Base-by-base conservation (phyloP, 1,139 yeast genomes). In the Yamadazyma diospyri region DNA sequence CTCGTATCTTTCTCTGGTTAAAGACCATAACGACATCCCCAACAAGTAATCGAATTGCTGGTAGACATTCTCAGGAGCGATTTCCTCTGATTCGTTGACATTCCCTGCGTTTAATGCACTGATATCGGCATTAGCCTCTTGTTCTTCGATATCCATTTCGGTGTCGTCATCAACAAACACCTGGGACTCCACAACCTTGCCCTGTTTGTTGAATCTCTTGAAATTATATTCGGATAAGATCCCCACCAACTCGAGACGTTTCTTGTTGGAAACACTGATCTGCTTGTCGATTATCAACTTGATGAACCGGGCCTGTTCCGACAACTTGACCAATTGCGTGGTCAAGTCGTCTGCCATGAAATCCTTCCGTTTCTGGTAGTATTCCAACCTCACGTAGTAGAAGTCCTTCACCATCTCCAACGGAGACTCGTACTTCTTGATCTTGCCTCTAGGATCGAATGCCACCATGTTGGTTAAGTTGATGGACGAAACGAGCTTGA, bases 1-100 rank as follows among this genome's bases (percentile, higher is more conserved):
- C 48, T 87, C 92, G 52, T 88, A 92, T 46, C 94, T 73, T 61
- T 94, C 99, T 40, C 72, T 72, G 1, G 98, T 89, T 52, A 92
- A 76, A 19, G 96, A 81, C 94, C 97, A 88, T 47, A 94, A 80
- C 23, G 89, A 76, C 96, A 94, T 85, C 35, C 92, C 89, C 36
- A 85, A 64, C 42, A 85, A 65, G 46, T 85, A 85, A 50, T 85
- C 94, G 55, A 74, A 77, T 39, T 85, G 68, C 38, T 84, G 69
- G 49, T 71, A 69, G 10, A 69, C 50, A 4, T 64, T 64, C 33
- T 63, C 70, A 2, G 74, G 75, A 28, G 57, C 59, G 30, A 53
- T 55, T 11, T 51, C 63, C 8, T 48, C 47, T 23, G 54, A 64
- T 4, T 50, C 57, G 20, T 56, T 60, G 10, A 50, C 56, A n/a